Conservation (phyloP, 768 basidiomycete genomes). For the Suillus decipiens region DNA sequence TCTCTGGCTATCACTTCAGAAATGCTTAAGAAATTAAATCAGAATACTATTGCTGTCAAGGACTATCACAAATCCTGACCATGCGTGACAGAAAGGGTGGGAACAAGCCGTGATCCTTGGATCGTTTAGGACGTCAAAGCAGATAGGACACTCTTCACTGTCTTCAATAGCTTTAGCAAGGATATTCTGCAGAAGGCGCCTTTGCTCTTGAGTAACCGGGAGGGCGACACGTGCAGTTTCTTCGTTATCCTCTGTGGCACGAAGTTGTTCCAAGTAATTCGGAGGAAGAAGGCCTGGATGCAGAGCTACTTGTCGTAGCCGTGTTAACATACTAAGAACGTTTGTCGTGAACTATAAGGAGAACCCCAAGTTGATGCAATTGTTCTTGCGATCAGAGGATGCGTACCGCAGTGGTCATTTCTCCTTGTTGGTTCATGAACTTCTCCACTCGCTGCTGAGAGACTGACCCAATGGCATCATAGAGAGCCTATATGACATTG, state of each 20-base stretch:
- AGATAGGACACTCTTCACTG: conserved; percentile 81
- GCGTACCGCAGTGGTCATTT: conserved; percentile 45
- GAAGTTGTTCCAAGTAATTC: conserved; percentile 69
- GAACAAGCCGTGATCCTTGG: conserved; percentile 74
- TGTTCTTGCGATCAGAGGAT: not conserved
- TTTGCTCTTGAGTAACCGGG: conserved; percentile 55
- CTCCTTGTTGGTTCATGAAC: conserved; percentile 44
- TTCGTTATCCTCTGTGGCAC: conserved; percentile 30
- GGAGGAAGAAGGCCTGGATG: conserved; percentile 76
- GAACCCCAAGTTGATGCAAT: conserved; percentile 12
- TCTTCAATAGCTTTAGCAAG: conserved; percentile 75
- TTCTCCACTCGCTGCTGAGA: conserved; percentile 64
- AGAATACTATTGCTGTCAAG: not conserved
- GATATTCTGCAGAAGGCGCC: conserved; percentile 52
- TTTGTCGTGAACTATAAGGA: conserved; percentile 59
- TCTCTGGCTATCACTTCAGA: conserved; percentile 69
- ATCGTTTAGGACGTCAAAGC: conserved; percentile 59
- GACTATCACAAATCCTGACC: conserved; percentile 42
- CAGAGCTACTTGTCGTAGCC: conserved; percentile 79
- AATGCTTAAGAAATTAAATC: conserved; percentile 46
- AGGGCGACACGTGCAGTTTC: conserved; percentile 26
- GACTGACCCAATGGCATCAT: conserved; percentile 65
- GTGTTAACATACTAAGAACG: conserved; percentile 81
- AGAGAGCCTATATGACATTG: conserved; percentile 47
- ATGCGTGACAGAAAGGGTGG: conserved; percentile 72